Evolutionary conservation across 331 rosid genomes (phyloP).

Genomic region (Rosa hybrid): DNA sequence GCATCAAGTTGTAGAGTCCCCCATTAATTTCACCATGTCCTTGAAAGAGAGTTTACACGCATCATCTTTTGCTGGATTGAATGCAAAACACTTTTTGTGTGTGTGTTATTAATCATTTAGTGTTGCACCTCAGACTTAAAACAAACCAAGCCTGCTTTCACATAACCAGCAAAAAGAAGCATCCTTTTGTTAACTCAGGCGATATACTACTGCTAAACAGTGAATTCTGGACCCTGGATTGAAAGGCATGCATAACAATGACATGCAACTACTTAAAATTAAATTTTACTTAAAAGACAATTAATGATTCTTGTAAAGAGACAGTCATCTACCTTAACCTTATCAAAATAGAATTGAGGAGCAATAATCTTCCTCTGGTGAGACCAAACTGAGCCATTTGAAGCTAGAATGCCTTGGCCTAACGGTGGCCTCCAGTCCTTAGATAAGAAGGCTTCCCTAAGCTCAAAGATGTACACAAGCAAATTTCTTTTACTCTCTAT

Average conservation of each 20-base stretch:
- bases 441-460: conserved; percentile 68
- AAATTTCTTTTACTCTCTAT: conserved; percentile 58
- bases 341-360: conserved; percentile 61
- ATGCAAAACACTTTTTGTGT: neutral
- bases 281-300: too few relatives aligned
- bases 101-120: neutral
- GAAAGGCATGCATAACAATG: neutral
- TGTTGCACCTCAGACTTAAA: too few relatives aligned
- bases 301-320: neutral
- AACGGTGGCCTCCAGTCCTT: conserved; percentile 58
- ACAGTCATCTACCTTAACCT: conserved; percentile 59
- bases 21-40: conserved; percentile 64
- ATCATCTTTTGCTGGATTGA: neutral
- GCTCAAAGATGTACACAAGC: conserved; percentile 40
- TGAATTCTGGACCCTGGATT: neutral
- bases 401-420: conserved; percentile 67
- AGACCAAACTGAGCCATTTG: conserved; percentile 66
- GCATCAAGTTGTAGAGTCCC: conserved; percentile 46
- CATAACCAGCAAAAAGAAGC: too few relatives aligned
- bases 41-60: conserved; percentile 8
- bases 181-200: neutral
- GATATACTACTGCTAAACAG: neutral
- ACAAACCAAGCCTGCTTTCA: too few relatives aligned
- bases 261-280: too few relatives aligned
- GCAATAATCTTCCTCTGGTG: conserved; percentile 76